Evolutionary conservation across 225 moss, liverwort and hornwort species (phyloP).

Genomic region (Bryum argenteum): DNA sequence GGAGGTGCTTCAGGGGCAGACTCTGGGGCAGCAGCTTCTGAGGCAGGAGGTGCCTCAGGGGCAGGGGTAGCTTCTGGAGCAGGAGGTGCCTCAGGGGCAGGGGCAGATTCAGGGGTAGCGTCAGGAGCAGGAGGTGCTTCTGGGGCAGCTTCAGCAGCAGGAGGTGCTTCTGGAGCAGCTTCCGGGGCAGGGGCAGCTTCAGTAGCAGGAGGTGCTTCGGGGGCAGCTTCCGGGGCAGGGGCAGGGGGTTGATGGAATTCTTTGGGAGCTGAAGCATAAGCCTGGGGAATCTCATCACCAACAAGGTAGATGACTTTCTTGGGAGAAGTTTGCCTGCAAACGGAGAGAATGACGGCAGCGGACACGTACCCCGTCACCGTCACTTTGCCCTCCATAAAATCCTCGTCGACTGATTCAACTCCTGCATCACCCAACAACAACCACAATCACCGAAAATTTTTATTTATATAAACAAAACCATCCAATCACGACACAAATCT

Average conservation of each 20-base stretch:
- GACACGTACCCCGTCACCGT: conserved; percentile 50
- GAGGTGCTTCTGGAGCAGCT: not conserved
- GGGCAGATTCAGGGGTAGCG: not conserved
- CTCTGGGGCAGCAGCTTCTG: conserved; percentile 2
- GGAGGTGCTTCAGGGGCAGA: not conserved
- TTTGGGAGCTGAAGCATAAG: conserved; percentile 23
- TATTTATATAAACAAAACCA: not conserved
- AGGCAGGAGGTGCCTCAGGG: not conserved
- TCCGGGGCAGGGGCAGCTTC: not conserved
- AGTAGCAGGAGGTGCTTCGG: not conserved
- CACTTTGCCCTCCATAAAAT: conserved; percentile 37
- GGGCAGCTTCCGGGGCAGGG: not conserved
- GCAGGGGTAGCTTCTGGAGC: not conserved
- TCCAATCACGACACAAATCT: no score
- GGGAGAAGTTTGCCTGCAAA: conserved; percentile 50
- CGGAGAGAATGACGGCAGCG: conserved; percentile 34
- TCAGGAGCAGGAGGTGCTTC: not conserved
- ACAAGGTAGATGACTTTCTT: conserved; percentile 50
- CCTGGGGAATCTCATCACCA: conserved; percentile 37
- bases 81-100: not conserved
- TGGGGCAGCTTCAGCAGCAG: not conserved
- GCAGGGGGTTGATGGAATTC: conserved; percentile 33
- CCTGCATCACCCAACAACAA: conserved; percentile 32
- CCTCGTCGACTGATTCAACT: conserved; percentile 44
- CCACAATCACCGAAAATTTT: not conserved